Base-by-base conservation (phyloP, 2,329 filamentous ascomycete species). In the Exophiala phaeomuriformis region DNA sequence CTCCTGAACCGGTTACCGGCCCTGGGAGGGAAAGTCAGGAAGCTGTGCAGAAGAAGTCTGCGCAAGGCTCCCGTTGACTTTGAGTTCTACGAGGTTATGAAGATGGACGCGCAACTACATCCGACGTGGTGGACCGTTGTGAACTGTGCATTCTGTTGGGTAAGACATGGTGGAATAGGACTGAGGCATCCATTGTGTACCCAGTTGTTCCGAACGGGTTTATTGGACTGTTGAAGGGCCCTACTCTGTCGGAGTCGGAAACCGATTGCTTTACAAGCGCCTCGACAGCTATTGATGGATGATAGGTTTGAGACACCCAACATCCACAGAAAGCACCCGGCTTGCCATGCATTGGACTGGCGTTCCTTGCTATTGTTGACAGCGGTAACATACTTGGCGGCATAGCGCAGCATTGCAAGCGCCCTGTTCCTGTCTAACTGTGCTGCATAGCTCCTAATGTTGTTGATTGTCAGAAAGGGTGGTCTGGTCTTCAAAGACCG, bases 351-450 rank as follows among this genome's bases (percentile, higher is more conserved):
- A 19, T 19, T 19, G 19, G 19, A 12, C 7, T 33, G 42, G 8
- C 29, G 3, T 10, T 3, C 27, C 19, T 6, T 45, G 42, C 3
- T 32, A 8, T 45, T 33, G 42, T 3, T 32, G 31, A 3, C 19
- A 28, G 7, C 19, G 4, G 39, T 41, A 27, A 3, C 3, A 5
- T 28, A 41, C n/a, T 41, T 19, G 19, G 19, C 19, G 39, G n/a
- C 39, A 36, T 33, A 32, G 30, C 42, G 30, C 30, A 44, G 42
- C 44, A 47, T 47, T 19, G 44, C 44, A 37, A 47, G 44, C 44
- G 44, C 19, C 44, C 37, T 10, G 30, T 32, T 19, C 19, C 19
- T 32, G 42, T 45, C 9, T 10, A 9, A 5, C 27, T 45, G 7
- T 47, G 44, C 31, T 47, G 44, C 44, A 36, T 36, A 10, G 29